Conservation (phyloP, 1,284 basidiomycete genomes). For the Cutaneotrichosporon sp. region DNA sequence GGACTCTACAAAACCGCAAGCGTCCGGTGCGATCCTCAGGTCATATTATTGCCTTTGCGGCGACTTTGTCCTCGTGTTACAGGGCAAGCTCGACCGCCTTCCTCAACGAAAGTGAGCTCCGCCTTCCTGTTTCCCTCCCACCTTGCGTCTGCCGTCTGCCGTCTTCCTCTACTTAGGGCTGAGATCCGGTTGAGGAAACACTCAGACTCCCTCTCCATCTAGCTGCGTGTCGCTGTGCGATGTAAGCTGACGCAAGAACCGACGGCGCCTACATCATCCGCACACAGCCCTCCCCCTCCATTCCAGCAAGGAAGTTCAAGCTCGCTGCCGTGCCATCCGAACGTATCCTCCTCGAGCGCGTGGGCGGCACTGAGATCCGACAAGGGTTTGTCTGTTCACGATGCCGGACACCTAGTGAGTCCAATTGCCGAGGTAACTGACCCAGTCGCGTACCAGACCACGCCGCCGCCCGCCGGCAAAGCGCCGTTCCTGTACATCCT, state of each 20-base stretch:
- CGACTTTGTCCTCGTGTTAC: conserved; percentile 53
- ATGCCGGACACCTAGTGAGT: conserved; percentile 49
- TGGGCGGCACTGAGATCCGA: conserved; percentile 42
- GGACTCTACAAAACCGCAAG: conserved; percentile 16
- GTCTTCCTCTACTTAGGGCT: too few relatives aligned
- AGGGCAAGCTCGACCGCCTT: conserved; percentile 49
- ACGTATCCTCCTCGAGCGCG: conserved; percentile 46
- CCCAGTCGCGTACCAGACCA: conserved; percentile 51
- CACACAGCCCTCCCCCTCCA: conserved; percentile 31
- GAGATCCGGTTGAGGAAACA: too few relatives aligned
- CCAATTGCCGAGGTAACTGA: conserved; percentile 1
- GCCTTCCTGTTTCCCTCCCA: background rate
- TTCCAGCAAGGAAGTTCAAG: conserved; percentile 53
- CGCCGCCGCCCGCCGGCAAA: conserved; percentile 43
- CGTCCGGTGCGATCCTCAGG: conserved; percentile 47
- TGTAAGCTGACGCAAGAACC: conserved; percentile 34
- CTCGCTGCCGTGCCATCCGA: conserved; percentile 47
- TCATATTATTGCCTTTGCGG: conserved; percentile 55
- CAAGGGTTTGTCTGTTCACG: conserved; percentile 47
- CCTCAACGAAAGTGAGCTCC: conserved; percentile 44
- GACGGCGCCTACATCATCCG: conserved; percentile 51
- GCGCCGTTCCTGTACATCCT: conserved; percentile 50
- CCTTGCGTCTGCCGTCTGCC: background rate
- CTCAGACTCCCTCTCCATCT: too few relatives aligned
- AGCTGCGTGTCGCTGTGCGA: too few relatives aligned